Conservation (phyloP, 257 asterid genomes). For the Solanum stenotomum region DNA sequence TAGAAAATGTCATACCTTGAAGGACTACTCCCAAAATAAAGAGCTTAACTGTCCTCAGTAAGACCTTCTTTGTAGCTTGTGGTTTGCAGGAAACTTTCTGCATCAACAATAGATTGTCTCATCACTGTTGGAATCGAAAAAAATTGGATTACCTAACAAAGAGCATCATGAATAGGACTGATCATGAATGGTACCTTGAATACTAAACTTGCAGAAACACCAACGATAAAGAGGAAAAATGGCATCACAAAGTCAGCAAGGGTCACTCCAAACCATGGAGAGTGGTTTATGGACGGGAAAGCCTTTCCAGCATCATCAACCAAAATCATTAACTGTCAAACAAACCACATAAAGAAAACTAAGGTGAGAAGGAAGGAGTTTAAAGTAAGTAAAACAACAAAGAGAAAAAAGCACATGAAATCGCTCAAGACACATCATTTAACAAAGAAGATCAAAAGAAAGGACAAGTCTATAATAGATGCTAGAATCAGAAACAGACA, state of each 20-base stretch:
- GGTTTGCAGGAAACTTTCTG: conserved; percentile 54
- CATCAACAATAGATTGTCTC: conserved; percentile 5
- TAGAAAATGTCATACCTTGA: conserved; percentile 46
- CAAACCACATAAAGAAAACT: neutral
- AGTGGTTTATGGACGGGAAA: conserved; percentile 75
- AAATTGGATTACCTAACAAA: neutral
- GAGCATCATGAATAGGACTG: neutral
- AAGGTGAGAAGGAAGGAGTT: neutral
- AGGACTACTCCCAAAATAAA: conserved; percentile 69
- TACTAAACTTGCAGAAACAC: conserved; percentile 71
- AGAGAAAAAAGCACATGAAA: neutral
- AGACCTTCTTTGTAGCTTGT: conserved; percentile 65
- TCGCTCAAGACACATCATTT: neutral
- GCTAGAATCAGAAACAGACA: neutral
- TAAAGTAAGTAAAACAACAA: neutral
- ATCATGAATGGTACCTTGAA: conserved; percentile 46
- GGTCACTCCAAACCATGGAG: conserved; percentile 94
- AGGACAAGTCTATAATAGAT: neutral
- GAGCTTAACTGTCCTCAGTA: conserved; percentile 57
- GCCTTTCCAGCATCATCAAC: conserved; percentile 95
- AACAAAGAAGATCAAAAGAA: neutral
- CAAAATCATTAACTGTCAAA: conserved; percentile 70
- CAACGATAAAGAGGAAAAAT: conserved; percentile 80
- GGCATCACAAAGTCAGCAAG: conserved; percentile 97
- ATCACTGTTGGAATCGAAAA: neutral